phyloP scores from a whole-genome alignment of 352 stramenopile genomes.

The Globisporangium carolinianum region DNA sequence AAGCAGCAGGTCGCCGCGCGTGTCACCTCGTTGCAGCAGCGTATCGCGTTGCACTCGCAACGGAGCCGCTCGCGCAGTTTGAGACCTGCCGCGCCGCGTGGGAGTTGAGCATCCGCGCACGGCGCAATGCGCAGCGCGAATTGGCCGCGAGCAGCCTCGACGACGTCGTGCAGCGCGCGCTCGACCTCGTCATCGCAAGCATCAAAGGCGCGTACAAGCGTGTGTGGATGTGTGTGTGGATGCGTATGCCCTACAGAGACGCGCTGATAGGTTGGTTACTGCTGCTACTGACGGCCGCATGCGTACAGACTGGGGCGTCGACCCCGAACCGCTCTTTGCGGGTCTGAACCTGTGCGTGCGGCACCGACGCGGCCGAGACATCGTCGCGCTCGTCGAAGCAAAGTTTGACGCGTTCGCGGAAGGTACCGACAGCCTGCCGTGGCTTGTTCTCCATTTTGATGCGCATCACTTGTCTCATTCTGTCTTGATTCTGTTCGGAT shows the following conservation, averaged over 20 bases:
- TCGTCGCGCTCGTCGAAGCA: slow-evolving; percentile 28
- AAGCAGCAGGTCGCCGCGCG: slow-evolving; percentile 27
- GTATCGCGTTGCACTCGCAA: slow-evolving; percentile 27
- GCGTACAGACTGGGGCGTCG: slow-evolving; percentile 50
- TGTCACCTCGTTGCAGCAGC: slow-evolving; percentile 41
- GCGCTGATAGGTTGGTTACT: no score
- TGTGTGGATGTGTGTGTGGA: background rate
- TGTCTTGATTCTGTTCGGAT: background rate
- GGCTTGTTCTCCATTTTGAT: no score
- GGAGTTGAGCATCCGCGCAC: slow-evolving; percentile 25
- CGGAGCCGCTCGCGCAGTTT: slow-evolving; percentile 27
- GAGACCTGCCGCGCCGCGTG: slow-evolving; percentile 41
- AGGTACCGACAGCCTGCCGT: slow-evolving; percentile 10
- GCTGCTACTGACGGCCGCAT: no score
- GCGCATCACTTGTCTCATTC: no score
- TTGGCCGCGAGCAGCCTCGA: slow-evolving; percentile 28
- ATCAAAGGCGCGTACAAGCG: slow-evolving; percentile 37
- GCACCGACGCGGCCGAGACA: slow-evolving; percentile 36
- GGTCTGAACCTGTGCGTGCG: slow-evolving; percentile 56
- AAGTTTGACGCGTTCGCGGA: slow-evolving; percentile 50
- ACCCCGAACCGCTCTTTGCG: slow-evolving; percentile 56
- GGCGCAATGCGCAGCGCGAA: slow-evolving; percentile 16
- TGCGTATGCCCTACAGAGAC: no score
- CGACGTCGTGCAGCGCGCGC: slow-evolving; percentile 37
- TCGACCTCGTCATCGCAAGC: slow-evolving; percentile 44